A percentile compares a stretch with the other conserved stretches of the same genome.
Conservation (phyloP, 2,329 filamentous ascomycete genomes). For the Nakataea oryzae region DNA sequence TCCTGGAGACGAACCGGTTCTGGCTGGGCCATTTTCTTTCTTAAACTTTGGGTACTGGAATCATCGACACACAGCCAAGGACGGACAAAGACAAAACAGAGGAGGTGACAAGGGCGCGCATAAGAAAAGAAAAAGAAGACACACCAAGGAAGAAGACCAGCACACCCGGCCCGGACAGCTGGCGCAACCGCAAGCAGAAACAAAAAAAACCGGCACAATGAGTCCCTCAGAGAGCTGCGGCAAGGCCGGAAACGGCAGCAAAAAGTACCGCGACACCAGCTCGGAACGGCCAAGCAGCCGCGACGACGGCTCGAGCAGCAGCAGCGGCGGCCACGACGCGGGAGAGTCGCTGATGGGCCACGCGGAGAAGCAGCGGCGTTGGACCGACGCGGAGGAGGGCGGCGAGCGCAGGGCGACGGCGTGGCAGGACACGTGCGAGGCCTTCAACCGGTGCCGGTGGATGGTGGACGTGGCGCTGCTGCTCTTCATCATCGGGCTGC, state of each 20-base stretch:
- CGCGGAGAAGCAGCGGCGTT: neutral
- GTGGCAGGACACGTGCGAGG: neutral
- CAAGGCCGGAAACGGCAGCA: neutral
- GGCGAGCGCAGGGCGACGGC: neutral
- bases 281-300: neutral
- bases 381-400: neutral
- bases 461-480: slow-evolving; percentile 23
- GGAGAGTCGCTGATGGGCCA: slow-evolving; percentile 2
- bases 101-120: neutral
- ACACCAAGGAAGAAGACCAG: neutral
- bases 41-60: neutral
- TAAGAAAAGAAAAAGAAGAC: neutral
- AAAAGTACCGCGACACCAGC: neutral
- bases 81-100: no score
- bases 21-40: neutral
- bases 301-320: neutral
- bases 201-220: neutral
- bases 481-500: slow-evolving; percentile 21
- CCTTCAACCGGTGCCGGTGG: slow-evolving; percentile 10
- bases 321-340: neutral
- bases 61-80: neutral
- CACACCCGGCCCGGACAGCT: neutral
- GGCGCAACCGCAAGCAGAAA: neutral
- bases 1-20: neutral
- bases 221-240: neutral